A percentile compares a stretch with the other conserved stretches of the same genome.
Conservation (phyloP, 306 rosid genomes). For the Senna tora region DNA sequence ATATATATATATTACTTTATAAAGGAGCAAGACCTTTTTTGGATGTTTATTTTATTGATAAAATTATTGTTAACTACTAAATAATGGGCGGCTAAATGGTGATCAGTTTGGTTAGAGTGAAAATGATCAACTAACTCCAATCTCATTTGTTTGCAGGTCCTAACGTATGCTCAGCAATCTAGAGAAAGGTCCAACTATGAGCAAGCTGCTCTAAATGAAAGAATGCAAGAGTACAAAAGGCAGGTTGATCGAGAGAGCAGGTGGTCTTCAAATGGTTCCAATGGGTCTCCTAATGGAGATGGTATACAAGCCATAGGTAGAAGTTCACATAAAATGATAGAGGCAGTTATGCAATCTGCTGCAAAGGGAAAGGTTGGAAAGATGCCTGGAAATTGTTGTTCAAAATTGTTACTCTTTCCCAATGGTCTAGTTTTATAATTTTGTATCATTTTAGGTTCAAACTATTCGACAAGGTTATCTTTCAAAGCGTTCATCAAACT, state of each 20-base stretch:
- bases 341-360: conserved; percentile 99
- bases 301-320: conserved; percentile 99
- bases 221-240: conserved; percentile 96
- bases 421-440: conserved; percentile 24
- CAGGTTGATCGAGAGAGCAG: conserved; percentile 98
- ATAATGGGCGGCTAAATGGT: conserved; percentile 25
- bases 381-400: conserved; percentile 27
- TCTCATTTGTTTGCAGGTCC: conserved; percentile 67
- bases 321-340: conserved; percentile 99
- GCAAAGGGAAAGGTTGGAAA: conserved; percentile 92
- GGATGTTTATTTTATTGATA: not conserved
- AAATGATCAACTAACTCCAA: conserved; percentile 33
- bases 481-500: conserved; percentile 95
- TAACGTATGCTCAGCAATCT: conserved; percentile 98
- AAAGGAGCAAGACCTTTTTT: not conserved
- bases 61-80: conserved; percentile 15
- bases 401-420: conserved; percentile 13
- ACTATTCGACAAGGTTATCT: conserved; percentile 99
- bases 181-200: conserved; percentile 98
- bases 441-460: conserved; percentile 68
- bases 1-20: conserved; percentile 16
- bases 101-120: conserved; percentile 12
- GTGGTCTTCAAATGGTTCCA: conserved; percentile 90
- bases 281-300: conserved; percentile 98
- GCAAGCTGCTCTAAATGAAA: conserved; percentile 97